Evolutionary conservation across 2,329 filamentous ascomycete species (phyloP), one percentile per base, ranked within the genome.

Genomic region (Fusarium anguioides): DNA sequence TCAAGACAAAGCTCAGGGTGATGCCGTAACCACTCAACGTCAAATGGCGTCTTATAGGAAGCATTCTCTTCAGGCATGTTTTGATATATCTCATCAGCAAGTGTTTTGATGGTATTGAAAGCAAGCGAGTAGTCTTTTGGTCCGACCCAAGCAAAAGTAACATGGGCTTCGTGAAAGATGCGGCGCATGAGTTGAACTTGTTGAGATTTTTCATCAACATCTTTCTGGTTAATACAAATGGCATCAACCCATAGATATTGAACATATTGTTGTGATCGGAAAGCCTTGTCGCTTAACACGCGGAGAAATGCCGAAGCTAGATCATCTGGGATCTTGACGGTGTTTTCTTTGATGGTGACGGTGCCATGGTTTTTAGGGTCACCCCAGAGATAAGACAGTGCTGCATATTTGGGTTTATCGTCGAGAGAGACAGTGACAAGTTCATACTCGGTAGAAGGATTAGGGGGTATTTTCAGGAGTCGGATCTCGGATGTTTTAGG

Each of bases 111-210:
- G 4, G 46, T 33, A 8, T 29, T 12, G 18, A 53, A 46, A 18
- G 46, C 39, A 26, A 61, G 58, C n/a, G 46, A 54, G n/a, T 54
- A 36, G 18, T 61, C 46, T 26, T 54, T 53, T 7, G 58, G 46
- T 0, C 55, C 33, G 24, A 40, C 17, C 45, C 46, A 60, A 5
- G 55, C 58, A 35, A 45, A 24, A 10, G 46, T 60, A 20, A 29
- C 18, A 23, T 40, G 20, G 17, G 58, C 46, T 15, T 17, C 17
- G 44, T 35, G 27, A 23, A 60, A 54, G 35, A 54, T 36, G 26
- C 56, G 27, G 15, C 46, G 17, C 40, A 61, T 61, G 7, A 61
- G 58, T 15, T 61, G 27, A 24, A 61, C 56, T 31, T 61, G 46
- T n/a, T 54, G 21, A 5, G 56, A 37, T 42, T 20, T 55, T 21